Conservation (phyloP, 2,329 filamentous ascomycete species). For the Xylaria sp. region DNA sequence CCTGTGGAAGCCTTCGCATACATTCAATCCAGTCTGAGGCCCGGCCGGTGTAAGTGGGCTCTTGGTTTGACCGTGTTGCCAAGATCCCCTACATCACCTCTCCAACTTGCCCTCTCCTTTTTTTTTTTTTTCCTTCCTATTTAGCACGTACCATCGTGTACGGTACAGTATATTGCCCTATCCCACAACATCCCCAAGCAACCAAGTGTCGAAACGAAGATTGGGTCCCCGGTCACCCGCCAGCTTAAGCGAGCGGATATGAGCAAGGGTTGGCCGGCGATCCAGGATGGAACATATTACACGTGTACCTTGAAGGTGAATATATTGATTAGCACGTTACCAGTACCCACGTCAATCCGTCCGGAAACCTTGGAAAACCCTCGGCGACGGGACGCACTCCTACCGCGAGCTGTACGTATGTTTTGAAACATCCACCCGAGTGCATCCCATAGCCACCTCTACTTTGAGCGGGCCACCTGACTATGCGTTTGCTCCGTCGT, state of each 20-base stretch:
- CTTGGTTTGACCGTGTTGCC: not conserved
- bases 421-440: not conserved
- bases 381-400: not conserved
- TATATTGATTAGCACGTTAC: not conserved
- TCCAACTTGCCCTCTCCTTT: conserved; percentile 1
- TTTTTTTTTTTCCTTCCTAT: too few species aligned
- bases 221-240: not conserved
- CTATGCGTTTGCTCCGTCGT: not conserved
- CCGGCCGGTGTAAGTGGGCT: not conserved
- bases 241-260: conserved; percentile 21
- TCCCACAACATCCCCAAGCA: not conserved
- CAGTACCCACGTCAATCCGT: not conserved
- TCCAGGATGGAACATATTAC: conserved; percentile 2
- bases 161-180: not conserved
- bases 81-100: not conserved
- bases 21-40: conserved; percentile 1
- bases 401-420: not conserved
- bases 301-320: not conserved
- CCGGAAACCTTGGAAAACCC: not conserved
- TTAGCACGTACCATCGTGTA: too few species aligned
- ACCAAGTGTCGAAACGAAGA: conserved; percentile 8
- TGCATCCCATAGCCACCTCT: not conserved
- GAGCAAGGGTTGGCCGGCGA: conserved; percentile 20
- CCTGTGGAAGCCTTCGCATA: not conserved
- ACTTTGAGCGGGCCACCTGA: not conserved